Evolutionary conservation across 2,329 filamentous ascomycete genomes (phyloP).

Genomic region (Ascochyta koolunga): DNA sequence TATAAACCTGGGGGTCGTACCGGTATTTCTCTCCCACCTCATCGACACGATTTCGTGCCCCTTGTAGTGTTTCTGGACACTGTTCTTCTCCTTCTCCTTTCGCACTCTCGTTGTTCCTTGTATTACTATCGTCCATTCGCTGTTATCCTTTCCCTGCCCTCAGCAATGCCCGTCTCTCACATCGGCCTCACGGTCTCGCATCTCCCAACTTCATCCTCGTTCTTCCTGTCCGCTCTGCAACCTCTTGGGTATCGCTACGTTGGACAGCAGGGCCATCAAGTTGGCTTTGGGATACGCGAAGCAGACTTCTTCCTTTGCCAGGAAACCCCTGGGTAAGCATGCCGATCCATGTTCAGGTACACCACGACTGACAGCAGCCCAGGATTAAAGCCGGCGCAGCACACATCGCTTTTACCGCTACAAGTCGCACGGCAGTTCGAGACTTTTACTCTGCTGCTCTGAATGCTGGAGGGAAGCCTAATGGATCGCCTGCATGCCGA

Average conservation of each 20-base stretch:
- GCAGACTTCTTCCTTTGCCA: slow-evolving; percentile 70
- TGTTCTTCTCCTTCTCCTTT: slow-evolving; percentile 14
- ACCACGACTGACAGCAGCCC: slow-evolving; percentile 28
- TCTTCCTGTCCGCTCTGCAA: slow-evolving; percentile 80
- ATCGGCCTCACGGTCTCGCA: slow-evolving; percentile 74
- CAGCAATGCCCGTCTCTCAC: slow-evolving; percentile 65
- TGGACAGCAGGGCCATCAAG: slow-evolving; percentile 64
- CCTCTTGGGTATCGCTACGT: slow-evolving; percentile 78
- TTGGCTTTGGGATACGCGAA: slow-evolving; percentile 65
- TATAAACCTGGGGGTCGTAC: slow-evolving; percentile 43
- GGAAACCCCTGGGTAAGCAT: slow-evolving; percentile 61
- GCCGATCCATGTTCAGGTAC: slow-evolving; percentile 20
- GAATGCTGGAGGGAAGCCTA: slow-evolving; percentile 66
- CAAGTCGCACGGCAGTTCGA: slow-evolving; percentile 68
- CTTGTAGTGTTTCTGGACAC: slow-evolving; percentile 8
- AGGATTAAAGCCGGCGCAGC: slow-evolving; percentile 60
- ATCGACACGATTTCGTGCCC: slow-evolving; percentile 10
- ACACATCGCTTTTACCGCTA: slow-evolving; percentile 72
- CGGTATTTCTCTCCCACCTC: slow-evolving; percentile 19
- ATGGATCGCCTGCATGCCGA: slow-evolving; percentile 61
- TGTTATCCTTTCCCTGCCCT: slow-evolving; percentile 5
- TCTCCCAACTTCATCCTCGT: slow-evolving; percentile 79
- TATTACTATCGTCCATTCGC: slow-evolving; percentile 23
- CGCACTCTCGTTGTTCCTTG: slow-evolving; percentile 10
- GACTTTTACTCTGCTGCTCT: slow-evolving; percentile 74